Conservation (phyloP, 2,329 filamentous ascomycete genomes). For the Chrysoporthe deuterocubensis region DNA sequence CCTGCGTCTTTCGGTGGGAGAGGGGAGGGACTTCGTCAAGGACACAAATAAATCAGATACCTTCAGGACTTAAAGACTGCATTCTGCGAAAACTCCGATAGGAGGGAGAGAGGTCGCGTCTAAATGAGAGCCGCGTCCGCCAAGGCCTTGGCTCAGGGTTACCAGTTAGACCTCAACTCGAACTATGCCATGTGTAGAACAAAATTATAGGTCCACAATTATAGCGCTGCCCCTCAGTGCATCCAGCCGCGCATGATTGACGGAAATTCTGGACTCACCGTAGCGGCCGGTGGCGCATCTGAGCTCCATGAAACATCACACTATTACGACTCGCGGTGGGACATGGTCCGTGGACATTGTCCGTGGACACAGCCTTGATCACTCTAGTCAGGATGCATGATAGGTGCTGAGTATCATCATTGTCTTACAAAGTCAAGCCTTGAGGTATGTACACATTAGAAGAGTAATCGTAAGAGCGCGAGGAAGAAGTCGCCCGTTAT, state of each 20-base stretch:
- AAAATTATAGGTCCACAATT: background rate
- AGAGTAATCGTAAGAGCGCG: too few species aligned
- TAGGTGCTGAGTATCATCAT: too few species aligned
- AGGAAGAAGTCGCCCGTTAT: too few species aligned
- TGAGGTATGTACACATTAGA: too few species aligned
- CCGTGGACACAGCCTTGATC: too few species aligned
- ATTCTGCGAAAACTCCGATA: background rate
- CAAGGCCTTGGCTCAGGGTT: background rate
- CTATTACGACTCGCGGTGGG: background rate
- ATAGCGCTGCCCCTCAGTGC: background rate
- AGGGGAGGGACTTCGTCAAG: background rate
- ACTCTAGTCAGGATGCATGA: background rate
- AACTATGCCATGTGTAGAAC: background rate
- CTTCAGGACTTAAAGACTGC: background rate
- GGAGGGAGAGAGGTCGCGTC: background rate
- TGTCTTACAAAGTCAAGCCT: too few species aligned
- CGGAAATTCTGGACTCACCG: background rate
- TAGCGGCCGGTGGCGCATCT: background rate
- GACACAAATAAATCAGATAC: too few species aligned
- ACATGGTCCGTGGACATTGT: background rate
- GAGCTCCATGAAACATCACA: background rate
- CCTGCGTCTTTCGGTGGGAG: too few species aligned
- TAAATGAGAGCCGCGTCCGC: background rate
- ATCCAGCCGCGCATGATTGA: constrained; percentile 7
- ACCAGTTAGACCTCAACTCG: background rate